These are phyloP conservation scores for Wallacemonas sp. DNA, from an alignment of 208 protist genomes.

Conservation along the genomic window DNA sequence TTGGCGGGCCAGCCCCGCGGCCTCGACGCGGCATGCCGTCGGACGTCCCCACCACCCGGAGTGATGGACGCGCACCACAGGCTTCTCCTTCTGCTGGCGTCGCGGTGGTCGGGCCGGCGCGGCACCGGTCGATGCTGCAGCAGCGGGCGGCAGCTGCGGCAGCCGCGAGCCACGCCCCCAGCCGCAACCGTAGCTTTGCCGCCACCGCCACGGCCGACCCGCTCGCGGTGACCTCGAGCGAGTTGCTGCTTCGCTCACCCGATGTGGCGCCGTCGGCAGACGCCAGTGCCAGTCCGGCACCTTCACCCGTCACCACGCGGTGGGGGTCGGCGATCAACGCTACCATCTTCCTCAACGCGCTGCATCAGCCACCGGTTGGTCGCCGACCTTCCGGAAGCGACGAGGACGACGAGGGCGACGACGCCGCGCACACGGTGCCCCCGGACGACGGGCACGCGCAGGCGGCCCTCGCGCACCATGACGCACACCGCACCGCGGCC, in stretches of 20 bases:
- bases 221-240: too few species aligned
- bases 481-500: too few species aligned
- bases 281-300: too few species aligned
- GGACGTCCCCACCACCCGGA: neutral
- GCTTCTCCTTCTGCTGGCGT: neutral
- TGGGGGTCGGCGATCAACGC: neutral
- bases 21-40: neutral
- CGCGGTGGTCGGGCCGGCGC: slow-evolving; percentile 24
- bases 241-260: too few species aligned
- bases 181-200: neutral
- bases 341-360: neutral
- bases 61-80: neutral
- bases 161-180: neutral
- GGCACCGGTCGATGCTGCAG: slow-evolving; percentile 18
- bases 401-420: neutral
- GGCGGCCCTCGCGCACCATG: too few species aligned
- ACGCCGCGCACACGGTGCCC: neutral
- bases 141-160: slow-evolving; percentile 1
- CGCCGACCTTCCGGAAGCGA: too few species aligned
- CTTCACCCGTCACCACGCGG: neutral
- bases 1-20: neutral
- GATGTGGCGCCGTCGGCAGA: too few species aligned
- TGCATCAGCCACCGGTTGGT: neutral
- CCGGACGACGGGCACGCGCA: neutral
- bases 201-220: too few species aligned